Base-by-base conservation (phyloP, 2,329 filamentous ascomycete genomes). In the Emmonsiellopsis sp. region DNA sequence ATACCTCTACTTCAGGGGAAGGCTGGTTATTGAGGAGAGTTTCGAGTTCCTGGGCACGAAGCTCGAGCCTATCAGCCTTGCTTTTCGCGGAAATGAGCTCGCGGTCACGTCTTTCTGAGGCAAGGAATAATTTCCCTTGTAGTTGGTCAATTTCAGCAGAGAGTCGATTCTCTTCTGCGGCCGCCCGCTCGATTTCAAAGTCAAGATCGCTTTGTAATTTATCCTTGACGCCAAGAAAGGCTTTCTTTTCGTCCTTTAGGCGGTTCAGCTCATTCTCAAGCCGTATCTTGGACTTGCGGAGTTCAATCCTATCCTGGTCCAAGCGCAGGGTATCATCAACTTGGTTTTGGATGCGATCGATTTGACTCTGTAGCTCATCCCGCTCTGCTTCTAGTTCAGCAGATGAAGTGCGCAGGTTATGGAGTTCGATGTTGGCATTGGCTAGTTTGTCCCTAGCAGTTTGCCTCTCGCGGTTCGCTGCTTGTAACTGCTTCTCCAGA, bases 291-390 rank as follows among this genome's bases (percentile, higher is more conserved):
- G 80, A 71, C 32, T 83, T 82, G 14, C 84, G 81, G 27, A 88
- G 72, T 52, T 88, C 83, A 45, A 85, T 71, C 58, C 84, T 83
- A 62, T 88, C 86, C 56, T 84, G 80, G 59, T 88, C 85, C 45
- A 86, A 66, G 10, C 77, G 78, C 59, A 81, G 77, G 1, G 77
- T 80, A 54, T 84, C 80, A 52, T 74, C 72, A 33, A 77, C 77
- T 48, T 79, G 80, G 52, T 79, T 77, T 40, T 80, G 74, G 56
- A 74, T 65, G 27, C 76, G 74, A 44, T 76, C 75, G 17, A 88
- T 71, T 61, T 85, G 81, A 34, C 71, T 77, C 53, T 84, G 79
- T 17, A 87, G 68, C 62, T 86, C 83, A 60, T 87, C 83, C 9
- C 84, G 79, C 60, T 88, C 84, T 1, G 82, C 79, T 64, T 83